Base-by-base conservation (phyloP, 2,329 filamentous ascomycete genomes). In the Fusarium palustre region DNA sequence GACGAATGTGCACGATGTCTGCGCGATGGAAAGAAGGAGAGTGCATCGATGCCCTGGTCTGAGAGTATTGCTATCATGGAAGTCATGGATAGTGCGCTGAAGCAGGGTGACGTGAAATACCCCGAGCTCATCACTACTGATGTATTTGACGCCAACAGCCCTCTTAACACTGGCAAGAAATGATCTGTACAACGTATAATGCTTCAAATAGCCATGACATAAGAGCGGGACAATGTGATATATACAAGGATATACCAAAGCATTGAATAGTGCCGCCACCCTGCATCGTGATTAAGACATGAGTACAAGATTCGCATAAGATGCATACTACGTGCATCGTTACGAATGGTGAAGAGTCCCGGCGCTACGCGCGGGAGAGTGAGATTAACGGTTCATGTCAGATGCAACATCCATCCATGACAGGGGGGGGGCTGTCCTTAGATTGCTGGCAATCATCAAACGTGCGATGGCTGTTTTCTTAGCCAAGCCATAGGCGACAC, bases 51-150 rank as follows among this genome's bases (percentile, higher is more conserved):
- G 79, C 88, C 90, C 22, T 87, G 88, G 83, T 85, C 88, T 46
- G 94, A 97, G 85, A 95, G 91, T 75, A 84, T 97, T 56, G 85
- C 90, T 49, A 93, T 97, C 68, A 97, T 97, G 93, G 90, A 94
- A 77, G 82, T 83, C 52, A 88, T 88, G 86, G 87, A 88, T 49
- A 79, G 83, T 72, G 83, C 82, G 25, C 79, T 88, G 70, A 80
- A 77, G 74, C 85, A 88, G 75, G 86, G 86, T 25, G 84, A 79
- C 15, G 79, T 89, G 49, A 68, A 76, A 68, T 88, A 88, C 73
- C 86, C 87, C 2, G 84, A 86, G 18, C 74, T 86, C 59, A 88
- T 88, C 76, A 83, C 86, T 15, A 86, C 82, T 13, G 84, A 86
- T 68, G 82, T 87, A 24, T 90, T 82, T 76, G 88, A 90, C 74